A percentile compares a stretch with the other conserved stretches of the same genome.
phyloP scores from a whole-genome alignment of 2,329 filamentous ascomycete species.

The Fusarium liriodendri region DNA sequence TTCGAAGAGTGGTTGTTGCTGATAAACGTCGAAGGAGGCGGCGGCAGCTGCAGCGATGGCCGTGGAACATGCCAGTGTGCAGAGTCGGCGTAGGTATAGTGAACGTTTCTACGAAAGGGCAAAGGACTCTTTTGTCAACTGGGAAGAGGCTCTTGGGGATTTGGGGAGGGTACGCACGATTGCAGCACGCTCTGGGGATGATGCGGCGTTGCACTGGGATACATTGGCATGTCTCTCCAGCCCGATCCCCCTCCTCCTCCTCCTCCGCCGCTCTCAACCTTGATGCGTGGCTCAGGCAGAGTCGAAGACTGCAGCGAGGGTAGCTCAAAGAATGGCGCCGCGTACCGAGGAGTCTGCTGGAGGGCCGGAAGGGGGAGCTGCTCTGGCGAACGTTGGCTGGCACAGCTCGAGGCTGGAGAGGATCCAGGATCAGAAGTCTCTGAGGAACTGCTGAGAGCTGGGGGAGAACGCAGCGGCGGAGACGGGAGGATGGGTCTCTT shows the following conservation, averaged over 20 bases:
- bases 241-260: constrained; percentile 1
- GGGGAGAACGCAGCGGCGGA: constrained; percentile 33
- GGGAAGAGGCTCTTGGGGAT: neutral
- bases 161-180: constrained; percentile 17
- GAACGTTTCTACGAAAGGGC: constrained; percentile 9
- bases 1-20: neutral
- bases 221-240: constrained; percentile 1
- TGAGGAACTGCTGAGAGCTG: neutral
- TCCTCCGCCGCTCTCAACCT: constrained; percentile 4
- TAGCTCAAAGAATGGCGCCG: constrained; percentile 5
- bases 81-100: constrained; percentile 14
- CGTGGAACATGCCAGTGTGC: constrained; percentile 26
- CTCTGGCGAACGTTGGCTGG: constrained; percentile 26
- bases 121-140: constrained; percentile 5
- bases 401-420: constrained; percentile 20
- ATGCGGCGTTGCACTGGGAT: neutral
- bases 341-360: constrained; percentile 5
- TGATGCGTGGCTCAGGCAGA: constrained; percentile 5
- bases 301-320: neutral
- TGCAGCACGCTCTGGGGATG: constrained; percentile 18
- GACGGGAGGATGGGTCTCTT: constrained; percentile 22
- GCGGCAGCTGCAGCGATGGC: neutral
- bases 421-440: neutral
- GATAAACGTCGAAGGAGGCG: neutral
- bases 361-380: constrained; percentile 32